Conservation (phyloP, 2,329 filamentous ascomycete species). For the Cladosporium oxysporum region DNA sequence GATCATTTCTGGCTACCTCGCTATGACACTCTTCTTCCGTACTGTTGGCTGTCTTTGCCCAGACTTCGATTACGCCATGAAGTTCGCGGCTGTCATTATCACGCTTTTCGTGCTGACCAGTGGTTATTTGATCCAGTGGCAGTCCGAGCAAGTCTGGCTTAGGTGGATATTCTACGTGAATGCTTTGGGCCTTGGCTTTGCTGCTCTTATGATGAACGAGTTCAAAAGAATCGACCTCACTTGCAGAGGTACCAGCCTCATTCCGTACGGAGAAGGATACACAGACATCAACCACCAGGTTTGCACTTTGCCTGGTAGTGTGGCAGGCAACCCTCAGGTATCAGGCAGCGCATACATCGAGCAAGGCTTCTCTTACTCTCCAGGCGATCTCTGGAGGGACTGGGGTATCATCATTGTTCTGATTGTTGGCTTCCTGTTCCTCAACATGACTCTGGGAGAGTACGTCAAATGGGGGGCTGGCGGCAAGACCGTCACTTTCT, state of each 20-base stretch:
- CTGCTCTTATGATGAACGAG: constrained; percentile 82
- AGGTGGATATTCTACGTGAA: constrained; percentile 82
- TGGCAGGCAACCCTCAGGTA: constrained; percentile 63
- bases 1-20: constrained; percentile 41
- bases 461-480: constrained; percentile 75
- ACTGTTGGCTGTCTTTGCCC: constrained; percentile 74
- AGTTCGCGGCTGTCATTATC: constrained; percentile 74
- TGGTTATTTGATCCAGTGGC: constrained; percentile 82
- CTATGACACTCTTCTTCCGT: constrained; percentile 77
- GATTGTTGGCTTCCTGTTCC: constrained; percentile 71
- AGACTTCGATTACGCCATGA: constrained; percentile 83
- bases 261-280: constrained; percentile 72
- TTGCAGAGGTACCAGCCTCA: constrained; percentile 67
- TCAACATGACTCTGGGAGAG: constrained; percentile 79
- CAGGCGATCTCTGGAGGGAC: constrained; percentile 75
- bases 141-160: constrained; percentile 72
- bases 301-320: constrained; percentile 75
- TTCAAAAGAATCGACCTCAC: constrained; percentile 69
- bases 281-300: constrained; percentile 72
- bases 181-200: constrained; percentile 72
- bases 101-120: constrained; percentile 79
- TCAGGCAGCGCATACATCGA: constrained; percentile 70
- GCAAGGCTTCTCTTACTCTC: constrained; percentile 66
- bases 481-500: constrained; percentile 78
- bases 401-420: constrained; percentile 78